phyloP scores from a whole-genome alignment of 2,329 filamentous ascomycete species.

The Microdochium trichocladiopsis region DNA sequence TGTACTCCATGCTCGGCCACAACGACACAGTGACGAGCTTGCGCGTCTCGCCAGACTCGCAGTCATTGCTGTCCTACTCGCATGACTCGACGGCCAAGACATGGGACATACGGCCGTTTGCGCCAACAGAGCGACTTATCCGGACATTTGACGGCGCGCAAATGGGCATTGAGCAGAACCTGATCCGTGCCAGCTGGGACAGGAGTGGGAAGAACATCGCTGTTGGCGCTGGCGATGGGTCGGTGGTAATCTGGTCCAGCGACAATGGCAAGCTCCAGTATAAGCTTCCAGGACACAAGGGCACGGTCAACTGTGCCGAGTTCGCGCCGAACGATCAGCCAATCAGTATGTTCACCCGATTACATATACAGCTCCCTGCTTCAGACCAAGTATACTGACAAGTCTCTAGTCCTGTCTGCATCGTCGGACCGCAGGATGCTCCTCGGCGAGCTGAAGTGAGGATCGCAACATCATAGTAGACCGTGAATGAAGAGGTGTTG shows the following conservation, averaged over 20 bases:
- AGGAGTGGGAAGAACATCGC: slow-evolving; percentile 78
- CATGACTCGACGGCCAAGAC: slow-evolving; percentile 92
- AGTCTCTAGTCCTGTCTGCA: slow-evolving; percentile 71
- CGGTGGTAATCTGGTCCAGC: slow-evolving; percentile 83
- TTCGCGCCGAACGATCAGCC: slow-evolving; percentile 82
- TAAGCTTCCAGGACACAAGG: slow-evolving; percentile 92
- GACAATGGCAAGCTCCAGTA: slow-evolving; percentile 86
- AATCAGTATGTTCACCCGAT: slow-evolving; percentile 60
- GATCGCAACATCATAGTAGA: too few relatives aligned
- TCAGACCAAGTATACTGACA: slow-evolving; percentile 23
- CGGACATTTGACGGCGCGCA: slow-evolving; percentile 90
- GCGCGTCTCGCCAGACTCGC: slow-evolving; percentile 85
- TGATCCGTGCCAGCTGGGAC: slow-evolving; percentile 88
- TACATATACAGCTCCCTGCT: not conserved
- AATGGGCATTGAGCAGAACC: slow-evolving; percentile 81
- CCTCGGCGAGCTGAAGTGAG: slow-evolving; percentile 71
- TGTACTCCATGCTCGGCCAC: slow-evolving; percentile 85
- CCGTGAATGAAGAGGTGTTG: too few relatives aligned
- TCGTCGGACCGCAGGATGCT: slow-evolving; percentile 85
- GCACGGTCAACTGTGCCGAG: slow-evolving; percentile 89
- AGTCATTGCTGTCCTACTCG: slow-evolving; percentile 82
- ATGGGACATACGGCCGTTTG: slow-evolving; percentile 95
- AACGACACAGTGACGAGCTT: slow-evolving; percentile 88
- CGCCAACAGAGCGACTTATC: slow-evolving; percentile 77
- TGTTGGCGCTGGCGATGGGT: slow-evolving; percentile 84